Evolutionary conservation across 345 rosid genomes (phyloP).

Genomic region (Camelina laxa): DNA sequence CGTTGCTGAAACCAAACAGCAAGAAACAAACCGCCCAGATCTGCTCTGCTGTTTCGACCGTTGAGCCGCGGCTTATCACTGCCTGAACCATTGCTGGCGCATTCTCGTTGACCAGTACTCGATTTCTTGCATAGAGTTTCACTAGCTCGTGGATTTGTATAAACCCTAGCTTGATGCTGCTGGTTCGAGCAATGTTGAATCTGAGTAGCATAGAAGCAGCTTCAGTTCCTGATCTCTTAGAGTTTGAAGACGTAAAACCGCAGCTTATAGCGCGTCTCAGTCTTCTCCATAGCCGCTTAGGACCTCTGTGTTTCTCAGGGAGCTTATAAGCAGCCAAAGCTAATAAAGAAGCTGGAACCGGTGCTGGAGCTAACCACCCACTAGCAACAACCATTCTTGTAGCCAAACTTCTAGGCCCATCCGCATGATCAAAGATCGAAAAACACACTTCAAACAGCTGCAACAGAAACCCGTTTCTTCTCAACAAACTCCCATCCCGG

Average conservation of each 20-base stretch:
- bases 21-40: slow-evolving; percentile 87
- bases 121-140: slow-evolving; percentile 66
- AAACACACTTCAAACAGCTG: slow-evolving; percentile 96
- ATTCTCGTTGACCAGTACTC: slow-evolving; percentile 52
- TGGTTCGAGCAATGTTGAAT: slow-evolving; percentile 76
- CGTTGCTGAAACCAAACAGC: slow-evolving; percentile 73
- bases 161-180: slow-evolving; percentile 62
- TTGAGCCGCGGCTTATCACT: slow-evolving; percentile 64
- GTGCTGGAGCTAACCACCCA: slow-evolving; percentile 93
- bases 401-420: slow-evolving; percentile 90
- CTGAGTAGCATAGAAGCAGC: slow-evolving; percentile 83
- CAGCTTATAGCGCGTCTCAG: slow-evolving; percentile 65
- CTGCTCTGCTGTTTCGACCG: slow-evolving; percentile 64
- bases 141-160: slow-evolving; percentile 68
- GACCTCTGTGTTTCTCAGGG: slow-evolving; percentile 69
- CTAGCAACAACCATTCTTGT: slow-evolving; percentile 86
- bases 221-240: slow-evolving; percentile 74
- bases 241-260: slow-evolving; percentile 64
- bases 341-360: slow-evolving; percentile 70
- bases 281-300: slow-evolving; percentile 58
- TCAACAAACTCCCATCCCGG: slow-evolving; percentile 52
- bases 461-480: slow-evolving; percentile 65
- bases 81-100: slow-evolving; percentile 80
- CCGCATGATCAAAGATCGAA: slow-evolving; percentile 92
- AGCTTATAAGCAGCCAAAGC: slow-evolving; percentile 79